Conservation (phyloP, 2,329 filamentous ascomycete species). For the Lasiodiplodia sp. region DNA sequence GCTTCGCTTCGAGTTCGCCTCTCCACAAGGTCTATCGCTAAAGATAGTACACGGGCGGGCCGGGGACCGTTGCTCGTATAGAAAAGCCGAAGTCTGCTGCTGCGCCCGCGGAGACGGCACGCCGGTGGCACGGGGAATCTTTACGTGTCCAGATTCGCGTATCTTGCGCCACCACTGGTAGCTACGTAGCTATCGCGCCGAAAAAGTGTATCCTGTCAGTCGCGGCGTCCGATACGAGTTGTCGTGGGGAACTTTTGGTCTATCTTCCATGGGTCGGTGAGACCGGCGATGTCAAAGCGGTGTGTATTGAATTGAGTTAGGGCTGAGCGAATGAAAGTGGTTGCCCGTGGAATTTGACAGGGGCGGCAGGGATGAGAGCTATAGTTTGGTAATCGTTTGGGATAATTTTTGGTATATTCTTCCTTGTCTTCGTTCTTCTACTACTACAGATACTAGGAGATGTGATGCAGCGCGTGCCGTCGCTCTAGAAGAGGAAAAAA, state of each 20-base stretch:
- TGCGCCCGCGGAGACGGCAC: neutral
- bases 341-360: neutral
- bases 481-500: neutral
- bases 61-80: neutral
- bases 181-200: neutral
- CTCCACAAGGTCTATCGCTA: neutral
- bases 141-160: neutral
- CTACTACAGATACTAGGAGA: conserved; percentile 2
- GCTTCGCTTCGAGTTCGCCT: neutral
- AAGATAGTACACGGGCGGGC: neutral
- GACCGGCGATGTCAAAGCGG: conserved; percentile 18
- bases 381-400: neutral
- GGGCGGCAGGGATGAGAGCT: neutral
- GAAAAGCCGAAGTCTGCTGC: neutral
- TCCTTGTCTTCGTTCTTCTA: neutral
- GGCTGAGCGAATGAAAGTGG: conserved; percentile 2
- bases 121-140: neutral
- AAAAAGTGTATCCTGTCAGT: neutral
- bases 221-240: neutral
- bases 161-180: neutral
- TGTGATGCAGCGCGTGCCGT: conserved; percentile 1
- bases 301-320: conserved; percentile 18
- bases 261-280: conserved; percentile 9
- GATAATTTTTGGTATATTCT: conserved; percentile 2
- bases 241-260: neutral